Base-by-base conservation (phyloP, 163 green algal species). In the Chlamydomonas reinhardtii region DNA sequence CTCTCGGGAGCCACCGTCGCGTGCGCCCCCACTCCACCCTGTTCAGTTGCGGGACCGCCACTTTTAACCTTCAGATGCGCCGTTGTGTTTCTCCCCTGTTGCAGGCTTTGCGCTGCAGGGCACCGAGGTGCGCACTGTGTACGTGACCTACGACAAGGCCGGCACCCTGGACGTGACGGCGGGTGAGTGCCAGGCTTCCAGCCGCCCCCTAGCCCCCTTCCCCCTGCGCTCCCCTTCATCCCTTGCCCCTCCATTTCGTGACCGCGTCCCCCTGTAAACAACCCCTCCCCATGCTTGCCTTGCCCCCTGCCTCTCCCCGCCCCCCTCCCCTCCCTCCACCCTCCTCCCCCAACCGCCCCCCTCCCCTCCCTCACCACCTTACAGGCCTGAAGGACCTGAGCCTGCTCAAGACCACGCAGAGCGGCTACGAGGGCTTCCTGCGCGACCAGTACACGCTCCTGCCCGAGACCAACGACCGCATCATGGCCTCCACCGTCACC, bases 371-470 rank as follows among this genome's bases (percentile, higher is more conserved):
- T 29, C 70, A 24, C 70, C 35, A 5, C 31, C 9, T 4, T 27
- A 22, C 92, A 94, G 96, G 96, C 31, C 34, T 98, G 2, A 92
- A 92, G 52, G 94, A 94, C 43, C 87, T 97, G 56, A 62, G 59
- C n/a, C 91, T 99, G 59, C 91, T 99, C 22, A 99, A 99, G 91
- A 99, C 97, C 15, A 99, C 97, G 8, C 97, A 99, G 92, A 96
- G 91, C 43, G 96, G 97, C 17, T 99, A 99, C 89, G 94, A 94
- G 76, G 97, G 95, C 48, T 98, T 96, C 91, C 83, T 97, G 73
- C 92, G 94, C 12, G 98, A 99, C 90, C 76, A 96, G 88, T 98
- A 94, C 91, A 99, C 98, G 12, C 69, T 95, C 22, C 92, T 99
- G 88, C 89, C 91, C 0, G 96, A 99, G 61, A 94, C 85, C 11